A percentile compares a stretch with the other conserved stretches of the same genome.
Conservation (phyloP, 108 stramenopile species). For the Conticribra guillardii region DNA sequence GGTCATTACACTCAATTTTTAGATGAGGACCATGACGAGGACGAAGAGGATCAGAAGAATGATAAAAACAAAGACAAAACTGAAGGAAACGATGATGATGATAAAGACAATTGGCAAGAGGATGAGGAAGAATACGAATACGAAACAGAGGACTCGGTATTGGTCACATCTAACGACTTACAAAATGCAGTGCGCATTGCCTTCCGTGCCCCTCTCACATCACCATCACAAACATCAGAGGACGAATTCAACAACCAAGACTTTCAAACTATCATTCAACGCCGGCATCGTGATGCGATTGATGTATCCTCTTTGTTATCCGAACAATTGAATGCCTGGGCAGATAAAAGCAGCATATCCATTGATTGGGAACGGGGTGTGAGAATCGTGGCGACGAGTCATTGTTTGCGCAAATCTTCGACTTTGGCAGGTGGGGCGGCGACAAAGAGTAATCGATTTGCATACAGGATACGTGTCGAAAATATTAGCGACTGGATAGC, state of each 20-base stretch:
- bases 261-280: constrained; percentile 16
- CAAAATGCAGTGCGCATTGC: constrained; percentile 44
- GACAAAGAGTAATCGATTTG: constrained; percentile 28
- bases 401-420: constrained; percentile 16
- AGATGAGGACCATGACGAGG: constrained; percentile 41
- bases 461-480: constrained; percentile 54
- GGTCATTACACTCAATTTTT: constrained; percentile 49
- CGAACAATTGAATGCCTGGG: constrained; percentile 36
- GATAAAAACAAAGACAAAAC: neutral
- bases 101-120: neutral
- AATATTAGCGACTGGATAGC: constrained; percentile 28
- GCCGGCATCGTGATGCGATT: constrained; percentile 50
- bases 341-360: constrained; percentile 34
- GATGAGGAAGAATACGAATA: neutral
- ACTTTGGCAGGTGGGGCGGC: neutral
- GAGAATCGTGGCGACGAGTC: constrained; percentile 42
- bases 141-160: constrained; percentile 16
- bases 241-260: constrained; percentile 1
- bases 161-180: constrained; percentile 33
- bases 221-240: constrained; percentile 15
- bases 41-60: constrained; percentile 5
- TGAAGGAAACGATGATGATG: neutral
- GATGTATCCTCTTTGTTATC: constrained; percentile 33
- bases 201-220: constrained; percentile 39
- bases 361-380: constrained; percentile 34